Conservation (phyloP, 257 asterid species). For the Verbascum thapsus region DNA sequence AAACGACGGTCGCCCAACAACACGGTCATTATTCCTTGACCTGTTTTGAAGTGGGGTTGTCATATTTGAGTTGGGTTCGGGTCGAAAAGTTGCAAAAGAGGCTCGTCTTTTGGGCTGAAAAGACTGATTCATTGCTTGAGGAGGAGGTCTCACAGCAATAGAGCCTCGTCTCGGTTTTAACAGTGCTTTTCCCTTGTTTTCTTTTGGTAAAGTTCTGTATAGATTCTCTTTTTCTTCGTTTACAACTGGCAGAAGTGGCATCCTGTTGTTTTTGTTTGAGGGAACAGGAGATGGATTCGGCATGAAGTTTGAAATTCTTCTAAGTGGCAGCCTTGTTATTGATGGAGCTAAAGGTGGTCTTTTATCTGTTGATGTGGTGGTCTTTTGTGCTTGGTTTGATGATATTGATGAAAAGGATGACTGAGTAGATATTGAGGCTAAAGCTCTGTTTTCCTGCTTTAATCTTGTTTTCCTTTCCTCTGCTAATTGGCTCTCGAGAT, state of each 20-base stretch:
- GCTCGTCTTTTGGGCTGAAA: constrained; percentile 77
- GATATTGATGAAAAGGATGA: constrained; percentile 39
- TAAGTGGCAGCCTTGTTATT: constrained; percentile 67
- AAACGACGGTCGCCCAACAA: constrained; percentile 65
- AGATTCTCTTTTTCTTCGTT: constrained; percentile 64
- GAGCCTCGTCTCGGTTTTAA: constrained; percentile 77
- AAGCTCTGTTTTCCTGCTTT: constrained; percentile 76
- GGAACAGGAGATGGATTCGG: constrained; percentile 49
- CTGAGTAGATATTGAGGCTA: constrained; percentile 59
- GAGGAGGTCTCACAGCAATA: constrained; percentile 59
- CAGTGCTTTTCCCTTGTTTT: constrained; percentile 37
- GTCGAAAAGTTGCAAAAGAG: constrained; percentile 67
- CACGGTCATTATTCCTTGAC: constrained; percentile 47
- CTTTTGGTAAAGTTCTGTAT: constrained; percentile 30
- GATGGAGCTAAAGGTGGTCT: constrained; percentile 90
- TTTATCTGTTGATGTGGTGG: constrained; percentile 45
- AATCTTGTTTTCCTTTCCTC: constrained; percentile 82
- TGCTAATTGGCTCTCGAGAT: constrained; percentile 83
- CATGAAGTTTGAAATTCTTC: constrained; percentile 69
- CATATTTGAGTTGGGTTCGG: constrained; percentile 48
- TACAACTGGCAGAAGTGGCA: constrained; percentile 59
- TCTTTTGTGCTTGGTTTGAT: constrained; percentile 52
- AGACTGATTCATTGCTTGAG: constrained; percentile 42
- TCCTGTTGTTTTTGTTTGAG: constrained; percentile 44
- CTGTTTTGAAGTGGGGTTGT: constrained; percentile 49